phyloP scores from a whole-genome alignment of 345 rosid species.

The Eutrema japonicum region DNA sequence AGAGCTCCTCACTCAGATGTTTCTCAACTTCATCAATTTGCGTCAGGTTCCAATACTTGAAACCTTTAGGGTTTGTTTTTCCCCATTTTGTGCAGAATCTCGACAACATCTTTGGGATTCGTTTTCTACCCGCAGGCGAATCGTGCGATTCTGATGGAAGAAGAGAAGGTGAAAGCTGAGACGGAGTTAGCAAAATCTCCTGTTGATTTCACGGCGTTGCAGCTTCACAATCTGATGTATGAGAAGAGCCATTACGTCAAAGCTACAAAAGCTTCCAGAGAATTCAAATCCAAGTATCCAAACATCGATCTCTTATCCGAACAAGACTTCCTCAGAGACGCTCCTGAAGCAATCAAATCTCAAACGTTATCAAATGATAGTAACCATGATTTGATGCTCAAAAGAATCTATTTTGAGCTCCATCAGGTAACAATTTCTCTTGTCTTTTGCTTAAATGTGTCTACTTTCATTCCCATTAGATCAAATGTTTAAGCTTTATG shows the following conservation, averaged over 20 bases:
- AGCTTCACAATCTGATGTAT: conserved; percentile 86
- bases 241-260: conserved; percentile 90
- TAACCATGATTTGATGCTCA: conserved; percentile 85
- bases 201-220: conserved; percentile 74
- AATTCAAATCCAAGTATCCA: conserved; percentile 80
- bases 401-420: conserved; percentile 83
- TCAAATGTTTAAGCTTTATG: conserved; percentile 15
- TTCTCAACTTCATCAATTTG: conserved; percentile 77
- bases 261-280: conserved; percentile 80
- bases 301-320: conserved; percentile 86
- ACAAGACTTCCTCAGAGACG: conserved; percentile 69
- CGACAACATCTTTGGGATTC: background rate
- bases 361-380: conserved; percentile 54
- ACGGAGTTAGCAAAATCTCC: conserved; percentile 79
- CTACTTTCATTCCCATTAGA: background rate
- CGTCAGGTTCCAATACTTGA: conserved; percentile 62
- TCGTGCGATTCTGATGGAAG: conserved; percentile 72
- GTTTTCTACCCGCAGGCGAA: conserved; percentile 54
- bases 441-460: background rate
- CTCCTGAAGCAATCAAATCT: conserved; percentile 71
- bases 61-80: background rate
- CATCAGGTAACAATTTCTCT: conserved; percentile 61
- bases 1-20: conserved; percentile 78
- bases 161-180: conserved; percentile 72
- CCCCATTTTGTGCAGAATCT: background rate